Base-by-base conservation (phyloP, 805 yeast genomes). In the Blastobotrys chiropterorum region DNA sequence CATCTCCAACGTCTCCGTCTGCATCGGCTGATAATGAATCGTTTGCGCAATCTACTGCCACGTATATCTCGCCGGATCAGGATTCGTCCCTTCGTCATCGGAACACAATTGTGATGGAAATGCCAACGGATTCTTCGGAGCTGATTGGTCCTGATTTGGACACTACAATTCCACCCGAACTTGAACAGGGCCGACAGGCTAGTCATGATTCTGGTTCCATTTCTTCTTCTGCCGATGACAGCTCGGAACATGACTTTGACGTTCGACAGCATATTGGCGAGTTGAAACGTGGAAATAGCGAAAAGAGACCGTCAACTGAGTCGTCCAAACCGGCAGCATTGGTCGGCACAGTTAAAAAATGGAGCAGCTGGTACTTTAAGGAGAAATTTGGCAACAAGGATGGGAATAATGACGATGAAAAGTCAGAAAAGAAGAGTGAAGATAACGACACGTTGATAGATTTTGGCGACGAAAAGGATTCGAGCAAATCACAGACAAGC, bases 331-430 rank as follows among this genome's bases (percentile, higher is more conserved):
- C 52, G 5, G 40, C 42, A 4, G 41, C 53, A 2, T 19, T 57
- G 20, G 54, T 58, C 8, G 62, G 60, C 7, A 45, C 56, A 3
- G 59, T 59, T 22, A 62, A 61, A 38, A 62, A 60, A 41, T 60
- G 64, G 64, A 55, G 62, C 13, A 47, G 53, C 2, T 59, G 62
- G 62, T 61, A 62, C 48, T 54, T 54, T 42, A 54, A 61, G 46
- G 62, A 59, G 15, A 48, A 43, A 26, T 20, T 22, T 2, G 38
- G 51, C 14, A 47, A 41, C 17, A 15, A 21, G n/a, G 38, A 41
- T 15, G 31, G 22, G 7, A 39, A 6, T 17, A 19, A 15, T 13
- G 46, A 31, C n/a, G 38, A 31, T 8, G 42, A n/a, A 15, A 41
- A 22, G 5, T 16, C 44, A 2, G 30, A 38, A 14, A 31, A 31